Base-by-base conservation (phyloP, 176 grass and related monocot genomes). In the Stipa capillata region DNA sequence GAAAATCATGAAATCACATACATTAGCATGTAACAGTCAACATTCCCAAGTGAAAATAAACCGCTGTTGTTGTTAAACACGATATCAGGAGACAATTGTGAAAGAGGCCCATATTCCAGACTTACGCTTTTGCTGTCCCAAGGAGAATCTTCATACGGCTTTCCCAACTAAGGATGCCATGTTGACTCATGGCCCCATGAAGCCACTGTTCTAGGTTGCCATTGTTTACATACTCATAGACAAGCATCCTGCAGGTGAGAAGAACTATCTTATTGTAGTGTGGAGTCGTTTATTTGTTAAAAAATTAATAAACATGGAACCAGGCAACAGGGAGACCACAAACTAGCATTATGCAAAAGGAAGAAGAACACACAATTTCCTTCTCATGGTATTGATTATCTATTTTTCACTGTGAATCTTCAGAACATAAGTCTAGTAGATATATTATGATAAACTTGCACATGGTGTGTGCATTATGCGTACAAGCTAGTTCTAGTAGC, bases 201-300 rank as follows among this genome's bases (percentile, higher is more conserved):
- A 99, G 90, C 97, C 97, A 99, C 79, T 99, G 92, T 78, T 99
- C 97, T 42, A 99, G 85, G 82, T 99, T 99, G 48, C 97, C 97
- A 86, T 96, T 99, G 81, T 93, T 92, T 34, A 96, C 97, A 93
- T 99, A 96, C 86, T 99, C 97, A 18, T 96, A 96, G 45, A 99
- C 97, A 76, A 99, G 92, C 92, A 99, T 95, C 86, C 97, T 99
- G 75, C 63, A 83, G 27, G 35, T 69, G 51, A 66, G 18, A 65
- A 65, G 32, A 82, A 44, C 6, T 32, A 47, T 27, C 33, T 57
- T 14, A 71, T 69, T 68, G 41, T 72, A 63, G 8, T 56, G 41
- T 47, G 23, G 72, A 67, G 10, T 16, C 10, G 0, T 44, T 43
- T 42, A 57, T 70, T 33, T 65, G 36, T 16, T 23, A 47, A 54